Base-by-base conservation (phyloP, 768 basidiomycete genomes). In the Termitomyces sp. region DNA sequence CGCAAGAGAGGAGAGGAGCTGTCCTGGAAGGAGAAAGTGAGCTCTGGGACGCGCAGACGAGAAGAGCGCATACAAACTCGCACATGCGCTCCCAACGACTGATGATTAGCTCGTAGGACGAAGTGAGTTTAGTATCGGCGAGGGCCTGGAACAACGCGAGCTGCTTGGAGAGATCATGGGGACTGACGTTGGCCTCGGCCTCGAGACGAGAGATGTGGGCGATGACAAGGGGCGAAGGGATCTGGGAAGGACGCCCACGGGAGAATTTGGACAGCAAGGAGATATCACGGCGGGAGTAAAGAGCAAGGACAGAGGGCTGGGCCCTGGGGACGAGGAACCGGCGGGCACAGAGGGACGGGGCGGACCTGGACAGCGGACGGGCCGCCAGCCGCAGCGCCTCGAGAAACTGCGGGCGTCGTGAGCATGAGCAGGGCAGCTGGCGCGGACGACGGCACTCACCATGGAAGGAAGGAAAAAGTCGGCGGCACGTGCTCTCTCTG, bases 81-180 rank as follows among this genome's bases (percentile, higher is more conserved):
- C 82, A 83, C 81, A 87, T 85, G 64, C 86, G 79, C 69, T 94
- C 91, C 91, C 92, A 94, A 57, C 91, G 83, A 66, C 76, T 84
- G 58, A 91, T 83, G 57, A 93, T 74, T 26, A 89, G 74, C 59
- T 91, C 86, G 69, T 87, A 87, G 0, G 84, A 91, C 13, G 85
- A 79, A 57, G 82, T 84, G 36, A 87, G 75, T 53, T 84, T 82
- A 0, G 88, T 88, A 0, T 82, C 82, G 23, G 82, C 65, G 32
- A 94, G 74, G 18, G 87, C 91, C 26, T 82, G 80, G 69, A 85
- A 88, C 14, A 93, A 74, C 3, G 83, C 77, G 57, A 93, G 70
- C 66, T 94, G 92, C 65, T 86, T 89, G 23, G 74, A 63, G 23
- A 89, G 72, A 72, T 92, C 85, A 62, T 86, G 75, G 0, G 89